Evolutionary conservation across 192 early-diverging fungal species (phyloP), one percentile per base, ranked within the genome.

Genomic region (Funneliformis mosseae): DNA sequence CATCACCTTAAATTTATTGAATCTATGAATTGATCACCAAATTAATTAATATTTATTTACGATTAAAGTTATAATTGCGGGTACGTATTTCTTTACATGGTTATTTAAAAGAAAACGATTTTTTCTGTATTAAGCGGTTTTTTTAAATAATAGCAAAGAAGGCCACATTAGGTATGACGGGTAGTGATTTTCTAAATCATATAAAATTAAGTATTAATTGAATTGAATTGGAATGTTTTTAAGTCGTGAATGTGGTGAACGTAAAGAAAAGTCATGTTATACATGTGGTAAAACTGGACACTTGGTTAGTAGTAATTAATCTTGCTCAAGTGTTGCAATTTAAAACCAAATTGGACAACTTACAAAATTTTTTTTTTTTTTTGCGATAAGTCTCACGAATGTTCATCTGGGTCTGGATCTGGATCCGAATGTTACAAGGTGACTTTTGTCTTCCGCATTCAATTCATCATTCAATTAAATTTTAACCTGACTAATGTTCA

Each of bases 391-490:
- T 43, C 38, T 70, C 68, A 41, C 43, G 68, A 70, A 1, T 70
- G 68, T 70, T 2, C 41, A n/a, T 70, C 9, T 14, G 42, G 68
- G 43, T 39, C n/a, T 18, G 3, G 12, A 10, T 33, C 28, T 33
- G 68, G 18, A 38, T 66, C 41, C 21, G 38, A 70, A 21, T 70
- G 68, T 42, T 70, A 41, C 68, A 70, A 70, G 68, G 68, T 70
- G 33, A 43, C n/a, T 16, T 70, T 18, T 42, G 42, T 43, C 33
- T 43, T n/a, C 43, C 0, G 5, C 6, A 70, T 43, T 21, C 41
- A 5, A n/a, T 70, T 39, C 9, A 7, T 16, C 42, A 4, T 43
- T 21, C 33, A 42, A n/a, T 43, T 70, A 21, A 43, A 11, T 70
- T 42, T 41, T 3, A 41, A 68, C 3, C 16, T 10, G 2, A 43